Evolutionary conservation across 805 yeast genomes (phyloP), one percentile per base, ranked within the genome.

Genomic region (Ogataea methylovora): DNA sequence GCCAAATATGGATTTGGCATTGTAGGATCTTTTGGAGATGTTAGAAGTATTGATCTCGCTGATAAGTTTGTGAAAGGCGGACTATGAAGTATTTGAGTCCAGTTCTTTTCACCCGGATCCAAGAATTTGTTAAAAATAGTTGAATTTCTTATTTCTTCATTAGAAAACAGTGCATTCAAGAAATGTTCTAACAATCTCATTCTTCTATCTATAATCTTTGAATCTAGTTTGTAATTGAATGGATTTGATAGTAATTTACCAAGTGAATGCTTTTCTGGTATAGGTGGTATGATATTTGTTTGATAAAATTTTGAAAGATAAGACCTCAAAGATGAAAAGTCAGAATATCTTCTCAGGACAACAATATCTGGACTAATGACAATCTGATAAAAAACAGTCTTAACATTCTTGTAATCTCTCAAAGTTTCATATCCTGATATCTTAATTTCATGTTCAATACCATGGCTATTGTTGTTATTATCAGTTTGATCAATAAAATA

Each of bases 211-310:
- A 73, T 67, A 9, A 58, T 54, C 20, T 44, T 42, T 2, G 42
- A 32, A 34, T 58, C 63, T 8, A 43, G 41, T 29, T 52, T 56
- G 38, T 58, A 58, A 19, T 42, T 43, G 27, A 58, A 51, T 2
- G 63, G 63, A 32, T 51, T 50, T 19, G 44, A 44, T 14, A 60
- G 38, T 14, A 57, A 40, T 26, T 49, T 42, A 29, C 71, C 58
- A 12, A 74, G 43, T 2, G 78, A 67, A 41, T 83, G 92, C 49
- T 83, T 84, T 52, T 80, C 83, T 0, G 98, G 98, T n/a, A 92
- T 85, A 1, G 97, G 96, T 4, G 99, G 97, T 8, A 92, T 76
- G 9, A 92, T 73, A n/a, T 84, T 59, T 5, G 94, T 76, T 4
- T 97, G 98, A 47, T 82, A 80, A 35, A 88, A 65, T 43, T 78